Conservation (phyloP, 2,329 filamentous ascomycete genomes). For the Xylaria sp. region DNA sequence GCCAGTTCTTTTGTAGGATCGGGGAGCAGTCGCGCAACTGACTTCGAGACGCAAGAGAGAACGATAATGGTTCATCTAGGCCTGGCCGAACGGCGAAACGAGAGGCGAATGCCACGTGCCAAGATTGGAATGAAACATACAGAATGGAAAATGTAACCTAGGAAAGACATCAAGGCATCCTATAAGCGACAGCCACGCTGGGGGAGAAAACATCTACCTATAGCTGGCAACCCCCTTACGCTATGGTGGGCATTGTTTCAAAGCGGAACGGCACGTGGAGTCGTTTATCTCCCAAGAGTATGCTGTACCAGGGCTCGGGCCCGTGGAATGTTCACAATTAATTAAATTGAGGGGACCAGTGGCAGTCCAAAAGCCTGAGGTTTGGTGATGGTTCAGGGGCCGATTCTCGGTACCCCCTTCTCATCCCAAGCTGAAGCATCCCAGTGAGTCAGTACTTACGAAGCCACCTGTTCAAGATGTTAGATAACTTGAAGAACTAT, state of each 20-base stretch:
- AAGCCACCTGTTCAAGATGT: not conserved
- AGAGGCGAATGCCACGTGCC: too few species aligned
- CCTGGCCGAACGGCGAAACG: too few species aligned
- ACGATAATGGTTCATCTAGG: too few species aligned
- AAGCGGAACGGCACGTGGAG: slow-evolving; percentile 2
- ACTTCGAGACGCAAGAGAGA: too few species aligned
- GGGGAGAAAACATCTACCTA: not conserved
- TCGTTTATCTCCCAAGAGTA: not conserved
- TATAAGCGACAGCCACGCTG: slow-evolving; percentile 5
- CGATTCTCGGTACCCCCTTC: not conserved
- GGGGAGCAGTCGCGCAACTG: not conserved
- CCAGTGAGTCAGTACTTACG: not conserved
- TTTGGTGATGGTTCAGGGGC: not conserved
- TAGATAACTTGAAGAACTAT: not conserved
- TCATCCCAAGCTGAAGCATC: not conserved
- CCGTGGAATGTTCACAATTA: not conserved
- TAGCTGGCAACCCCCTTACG: too few species aligned
- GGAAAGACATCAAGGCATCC: not conserved
- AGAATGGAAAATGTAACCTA: too few species aligned
- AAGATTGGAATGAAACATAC: too few species aligned
- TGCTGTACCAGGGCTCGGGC: not conserved
- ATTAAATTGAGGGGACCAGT: not conserved
- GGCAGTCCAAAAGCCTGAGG: not conserved
- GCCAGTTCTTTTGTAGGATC: not conserved
- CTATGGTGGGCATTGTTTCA: not conserved